Base-by-base conservation (phyloP, 495 filamentous ascomycete genomes). In the Xylaria grammica region DNA sequence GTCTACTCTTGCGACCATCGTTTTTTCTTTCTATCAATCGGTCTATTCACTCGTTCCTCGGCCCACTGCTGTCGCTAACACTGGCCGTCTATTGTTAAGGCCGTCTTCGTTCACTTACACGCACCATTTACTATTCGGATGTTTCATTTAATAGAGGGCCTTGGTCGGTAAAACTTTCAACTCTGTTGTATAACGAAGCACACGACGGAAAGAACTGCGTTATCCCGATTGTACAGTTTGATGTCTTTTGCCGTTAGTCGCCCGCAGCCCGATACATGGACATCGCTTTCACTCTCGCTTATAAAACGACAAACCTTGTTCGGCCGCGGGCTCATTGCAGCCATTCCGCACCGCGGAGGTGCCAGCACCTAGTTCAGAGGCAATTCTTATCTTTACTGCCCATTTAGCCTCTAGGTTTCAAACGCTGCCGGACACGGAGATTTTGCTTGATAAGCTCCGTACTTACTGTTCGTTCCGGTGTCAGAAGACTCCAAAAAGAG, bases 171-270 rank as follows among this genome's bases (percentile, higher is more conserved):
- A 29, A 46, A n/a, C 17, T 34, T 15, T 32, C 53, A 11, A 55
- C 34, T n/a, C 46, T 32, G 19, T 24, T 53, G 38, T 3, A 29
- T 45, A 10, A 53, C 30, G 24, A 34, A 40, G 6, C 42, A 19
- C 32, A 3, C 34, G 36, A 32, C 34, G 15, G 24, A 56, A 62
- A 34, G 8, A 66, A 27, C 60, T 61, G 34, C 65, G 65, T 54
- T 61, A 55, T 48, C 57, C 55, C 48, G 32, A 60, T 62, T 63
- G 59, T 50, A 56, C 40, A 42, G 51, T 53, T 69, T 52, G 54
- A 73, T 73, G 70, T 67, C 58, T 66, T 60, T 64, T 38, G 60
- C 57, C 60, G 66, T 64, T 65, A 51, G 54, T 57, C 68, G 51
- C 32, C 61, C 60, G 59, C 71, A 62, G 45, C 62, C 60, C 15